Percentiles rank a stretch among this genome's conserved stretches.
Evolutionary conservation across 1,284 basidiomycete species (phyloP).

Genomic region (Earliella scabrosa): DNA sequence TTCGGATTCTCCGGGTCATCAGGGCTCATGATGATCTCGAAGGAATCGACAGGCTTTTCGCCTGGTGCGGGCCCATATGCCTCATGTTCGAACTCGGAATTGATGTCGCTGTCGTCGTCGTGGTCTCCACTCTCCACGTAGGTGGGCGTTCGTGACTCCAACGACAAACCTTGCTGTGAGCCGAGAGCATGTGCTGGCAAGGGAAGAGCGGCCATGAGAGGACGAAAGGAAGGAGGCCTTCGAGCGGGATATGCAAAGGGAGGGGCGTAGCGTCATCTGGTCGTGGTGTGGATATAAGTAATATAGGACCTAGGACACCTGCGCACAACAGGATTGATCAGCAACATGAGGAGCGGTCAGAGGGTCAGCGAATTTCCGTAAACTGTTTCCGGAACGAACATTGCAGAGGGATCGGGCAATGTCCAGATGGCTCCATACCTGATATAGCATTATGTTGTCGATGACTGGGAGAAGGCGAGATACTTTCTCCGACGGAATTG

Average conservation of each 20-base stretch:
- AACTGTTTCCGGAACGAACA: too few relatives aligned
- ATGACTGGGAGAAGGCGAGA: not conserved
- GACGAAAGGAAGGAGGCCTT: too few relatives aligned
- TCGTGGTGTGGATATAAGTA: too few relatives aligned
- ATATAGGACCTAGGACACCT: not conserved
- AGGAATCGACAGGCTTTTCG: constrained; percentile 38
- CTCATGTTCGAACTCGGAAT: constrained; percentile 31
- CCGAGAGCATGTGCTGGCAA: not conserved
- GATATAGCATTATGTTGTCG: not conserved
- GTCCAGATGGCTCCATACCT: not conserved
- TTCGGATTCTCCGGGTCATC: constrained; percentile 51
- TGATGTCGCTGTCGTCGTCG: constrained; percentile 30
- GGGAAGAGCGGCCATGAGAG: not conserved
- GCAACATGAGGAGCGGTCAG: not conserved
- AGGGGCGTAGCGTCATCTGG: too few relatives aligned
- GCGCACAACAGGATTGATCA: not conserved
- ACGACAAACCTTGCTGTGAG: not conserved
- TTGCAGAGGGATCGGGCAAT: not conserved
- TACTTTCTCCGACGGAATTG: too few relatives aligned
- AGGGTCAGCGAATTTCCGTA: not conserved
- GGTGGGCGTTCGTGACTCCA: constrained; percentile 21
- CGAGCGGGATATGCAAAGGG: too few relatives aligned
- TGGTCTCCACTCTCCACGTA: constrained; percentile 8
- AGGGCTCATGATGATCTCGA: constrained; percentile 43
- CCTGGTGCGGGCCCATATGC: constrained; percentile 30